phyloP scores from a whole-genome alignment of 1,284 basidiomycete genomes.

The Chalciporus sp. region DNA sequence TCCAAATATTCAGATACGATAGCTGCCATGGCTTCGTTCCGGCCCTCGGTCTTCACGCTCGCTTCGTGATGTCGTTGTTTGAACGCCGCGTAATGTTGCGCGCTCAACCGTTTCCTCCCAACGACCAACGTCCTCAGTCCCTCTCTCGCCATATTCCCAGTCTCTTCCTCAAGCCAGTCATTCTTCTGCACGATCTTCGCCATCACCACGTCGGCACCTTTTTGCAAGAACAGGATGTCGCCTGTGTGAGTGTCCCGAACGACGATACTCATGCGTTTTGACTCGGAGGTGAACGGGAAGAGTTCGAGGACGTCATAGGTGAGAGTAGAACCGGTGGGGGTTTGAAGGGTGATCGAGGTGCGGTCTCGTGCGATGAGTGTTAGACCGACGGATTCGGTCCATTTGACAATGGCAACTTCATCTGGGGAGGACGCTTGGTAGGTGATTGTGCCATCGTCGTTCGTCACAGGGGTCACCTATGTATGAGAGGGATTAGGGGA shows the following conservation, averaged over 20 bases:
- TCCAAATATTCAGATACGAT: constrained; percentile 84
- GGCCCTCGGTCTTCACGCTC: constrained; percentile 73
- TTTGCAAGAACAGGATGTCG: constrained; percentile 91
- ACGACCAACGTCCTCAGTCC: constrained; percentile 94
- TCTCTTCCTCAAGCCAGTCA: constrained; percentile 99
- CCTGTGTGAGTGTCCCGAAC: constrained; percentile 78
- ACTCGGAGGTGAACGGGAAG: constrained; percentile 98
- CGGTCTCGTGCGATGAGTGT: constrained; percentile 89
- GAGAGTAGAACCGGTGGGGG: constrained; percentile 63
- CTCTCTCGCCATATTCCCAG: constrained; percentile 97
- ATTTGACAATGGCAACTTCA: constrained; percentile 98
- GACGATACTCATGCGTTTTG: constrained; percentile 98
- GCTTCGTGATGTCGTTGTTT: constrained; percentile 78
- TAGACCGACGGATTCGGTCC: constrained; percentile 94
- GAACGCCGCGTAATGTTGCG: constrained; percentile 76
- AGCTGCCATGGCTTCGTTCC: constrained; percentile 78
- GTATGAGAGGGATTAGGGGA: neutral
- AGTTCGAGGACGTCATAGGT: constrained; percentile 89
- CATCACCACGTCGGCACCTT: constrained; percentile 99
- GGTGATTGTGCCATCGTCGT: constrained; percentile 92
- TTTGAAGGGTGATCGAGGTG: constrained; percentile 79
- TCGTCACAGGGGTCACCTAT: constrained; percentile 92
- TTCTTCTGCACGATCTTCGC: constrained; percentile 91
- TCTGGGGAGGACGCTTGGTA: constrained; percentile 99
- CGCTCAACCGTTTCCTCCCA: constrained; percentile 77